A percentile compares a stretch with the other conserved stretches of the same genome.
phyloP scores from a whole-genome alignment of 2,329 filamentous ascomycete species.

The Fusarium sp. region DNA sequence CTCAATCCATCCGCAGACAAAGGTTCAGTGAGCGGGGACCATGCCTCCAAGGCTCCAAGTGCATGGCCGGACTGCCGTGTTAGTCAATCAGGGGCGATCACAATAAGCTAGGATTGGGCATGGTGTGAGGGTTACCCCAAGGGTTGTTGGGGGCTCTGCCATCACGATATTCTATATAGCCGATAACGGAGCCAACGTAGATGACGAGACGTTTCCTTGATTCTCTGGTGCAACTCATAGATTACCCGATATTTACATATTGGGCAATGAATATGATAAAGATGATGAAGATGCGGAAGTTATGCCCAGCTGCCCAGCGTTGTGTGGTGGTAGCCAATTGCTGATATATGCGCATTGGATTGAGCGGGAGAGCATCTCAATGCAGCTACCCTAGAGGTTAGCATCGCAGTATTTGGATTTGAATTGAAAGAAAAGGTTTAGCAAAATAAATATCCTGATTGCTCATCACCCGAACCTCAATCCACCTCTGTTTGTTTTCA shows the following conservation, averaged over 20 bases:
- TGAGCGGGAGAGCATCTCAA: too few species aligned
- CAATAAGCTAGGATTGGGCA: constrained; percentile 1
- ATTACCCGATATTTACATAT: not conserved
- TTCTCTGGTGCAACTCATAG: too few species aligned
- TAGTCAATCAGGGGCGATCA: constrained; percentile 30
- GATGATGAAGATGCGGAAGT: not conserved
- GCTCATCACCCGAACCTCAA: not conserved
- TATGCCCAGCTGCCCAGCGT: not conserved
- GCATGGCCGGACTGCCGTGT: constrained; percentile 18
- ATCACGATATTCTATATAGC: constrained; percentile 4
- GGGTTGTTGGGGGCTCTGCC: constrained; percentile 25
- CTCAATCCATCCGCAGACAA: constrained; percentile 1
- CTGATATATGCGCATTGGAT: too few species aligned
- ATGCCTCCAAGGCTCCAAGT: not conserved
- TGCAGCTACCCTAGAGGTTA: constrained; percentile 21
- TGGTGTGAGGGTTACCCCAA: constrained; percentile 26
- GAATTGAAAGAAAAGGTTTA: not conserved
- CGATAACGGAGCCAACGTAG: constrained; percentile 1
- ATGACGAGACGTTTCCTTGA: not conserved
- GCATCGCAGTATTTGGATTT: not conserved
- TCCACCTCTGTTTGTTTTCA: too few species aligned
- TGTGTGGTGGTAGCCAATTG: not conserved
- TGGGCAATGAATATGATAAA: not conserved
- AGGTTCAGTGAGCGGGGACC: constrained; percentile 21
- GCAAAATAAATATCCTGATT: not conserved